phyloP scores from a whole-genome alignment of 305 asterid genomes.

The Lippia alba region DNA sequence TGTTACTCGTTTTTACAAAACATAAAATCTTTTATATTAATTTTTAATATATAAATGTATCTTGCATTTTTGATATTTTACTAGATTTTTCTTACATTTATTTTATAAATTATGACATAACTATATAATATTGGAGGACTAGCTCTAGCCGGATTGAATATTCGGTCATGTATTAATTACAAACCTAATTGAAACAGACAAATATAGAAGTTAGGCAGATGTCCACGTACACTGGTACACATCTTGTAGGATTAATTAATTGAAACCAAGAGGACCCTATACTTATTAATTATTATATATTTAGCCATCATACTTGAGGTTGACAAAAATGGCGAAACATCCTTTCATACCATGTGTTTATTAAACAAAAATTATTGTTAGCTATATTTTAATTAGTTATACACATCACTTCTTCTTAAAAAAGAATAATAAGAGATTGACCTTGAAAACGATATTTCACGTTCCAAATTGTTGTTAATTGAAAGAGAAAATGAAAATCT shows the following conservation, averaged over 20 bases:
- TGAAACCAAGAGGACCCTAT: neutral
- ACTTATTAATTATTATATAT: no score
- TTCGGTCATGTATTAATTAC: neutral
- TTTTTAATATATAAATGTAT: no score
- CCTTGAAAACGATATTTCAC: neutral
- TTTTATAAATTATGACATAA: no score
- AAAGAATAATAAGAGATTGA: neutral
- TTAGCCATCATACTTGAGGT: neutral
- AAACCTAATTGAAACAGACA: neutral
- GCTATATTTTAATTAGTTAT: no score
- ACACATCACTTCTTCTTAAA: no score
- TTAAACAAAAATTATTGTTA: no score
- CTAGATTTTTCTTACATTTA: no score
- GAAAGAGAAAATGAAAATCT: neutral
- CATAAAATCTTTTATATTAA: no score
- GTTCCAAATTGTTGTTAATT: no score
- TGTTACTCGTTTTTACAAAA: no score
- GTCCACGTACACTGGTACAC: neutral
- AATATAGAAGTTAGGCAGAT: neutral
- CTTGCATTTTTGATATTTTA: no score
- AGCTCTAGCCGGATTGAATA: neutral
- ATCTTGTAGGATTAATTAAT: neutral
- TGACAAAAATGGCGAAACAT: neutral
- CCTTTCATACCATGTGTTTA: no score
- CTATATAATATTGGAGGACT: neutral